Evolutionary conservation across 352 stramenopile genomes (phyloP).

Genomic region (Elongisporangium prolatum): DNA sequence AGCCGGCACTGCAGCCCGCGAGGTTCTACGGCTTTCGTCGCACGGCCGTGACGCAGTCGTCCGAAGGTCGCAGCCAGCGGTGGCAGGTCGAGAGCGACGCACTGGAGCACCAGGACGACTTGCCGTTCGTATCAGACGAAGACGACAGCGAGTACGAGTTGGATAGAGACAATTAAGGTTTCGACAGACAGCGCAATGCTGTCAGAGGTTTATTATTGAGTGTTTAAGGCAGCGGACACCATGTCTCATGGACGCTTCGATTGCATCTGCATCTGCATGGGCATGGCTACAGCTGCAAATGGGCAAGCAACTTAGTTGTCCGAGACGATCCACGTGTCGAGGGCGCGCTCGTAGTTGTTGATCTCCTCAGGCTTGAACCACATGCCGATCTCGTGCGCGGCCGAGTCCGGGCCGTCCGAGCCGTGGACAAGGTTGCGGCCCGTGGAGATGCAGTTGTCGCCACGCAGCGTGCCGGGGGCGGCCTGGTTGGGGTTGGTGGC

Average conservation of each 20-base stretch:
- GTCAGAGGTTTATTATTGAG: background rate
- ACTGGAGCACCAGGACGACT: constrained; percentile 7
- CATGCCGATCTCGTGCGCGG: constrained; percentile 92
- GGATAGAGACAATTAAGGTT: background rate
- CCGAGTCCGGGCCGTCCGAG: constrained; percentile 89
- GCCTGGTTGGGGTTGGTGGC: constrained; percentile 93
- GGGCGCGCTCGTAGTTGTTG: constrained; percentile 86
- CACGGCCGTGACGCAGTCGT: constrained; percentile 40
- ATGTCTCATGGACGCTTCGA: background rate
- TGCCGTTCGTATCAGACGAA: constrained; percentile 3
- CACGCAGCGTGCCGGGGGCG: constrained; percentile 92
- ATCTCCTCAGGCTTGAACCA: constrained; percentile 92
- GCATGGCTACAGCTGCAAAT: background rate
- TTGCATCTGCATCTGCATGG: background rate
- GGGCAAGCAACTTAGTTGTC: constrained; percentile 62
- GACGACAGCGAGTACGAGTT: constrained; percentile 13
- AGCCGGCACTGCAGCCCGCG: constrained; percentile 18
- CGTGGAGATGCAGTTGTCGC: constrained; percentile 92
- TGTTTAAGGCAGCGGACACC: background rate
- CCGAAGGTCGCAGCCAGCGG: background rate
- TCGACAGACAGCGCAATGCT: background rate
- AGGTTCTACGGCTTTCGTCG: constrained; percentile 73
- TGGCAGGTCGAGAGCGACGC: background rate
- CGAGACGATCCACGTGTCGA: constrained; percentile 86
- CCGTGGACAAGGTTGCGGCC: constrained; percentile 93